A percentile compares a stretch with the other conserved stretches of the same genome.
Conservation (phyloP, 225 moss, liverwort and hornwort species). For the Physcomitrium patens region DNA sequence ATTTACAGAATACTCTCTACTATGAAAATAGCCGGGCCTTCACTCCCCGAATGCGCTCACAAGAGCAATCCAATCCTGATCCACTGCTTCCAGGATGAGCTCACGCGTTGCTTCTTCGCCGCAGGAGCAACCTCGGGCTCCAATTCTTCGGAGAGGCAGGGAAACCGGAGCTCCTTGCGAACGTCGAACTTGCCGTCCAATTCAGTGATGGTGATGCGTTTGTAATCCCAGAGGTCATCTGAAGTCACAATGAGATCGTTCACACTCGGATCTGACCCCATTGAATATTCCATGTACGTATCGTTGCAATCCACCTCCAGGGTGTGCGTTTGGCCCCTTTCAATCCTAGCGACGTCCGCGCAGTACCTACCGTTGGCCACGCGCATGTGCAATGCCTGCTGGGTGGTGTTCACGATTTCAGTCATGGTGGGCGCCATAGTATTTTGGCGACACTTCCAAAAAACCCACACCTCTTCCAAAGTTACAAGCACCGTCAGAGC, state of each 20-base stretch:
- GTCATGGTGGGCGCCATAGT: neutral
- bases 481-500: no score
- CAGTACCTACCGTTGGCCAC: neutral
- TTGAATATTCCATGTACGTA: slow-evolving; percentile 14
- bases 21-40: neutral
- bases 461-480: no score
- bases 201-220: slow-evolving; percentile 22
- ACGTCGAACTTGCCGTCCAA: slow-evolving; percentile 19
- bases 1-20: no score
- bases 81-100: neutral
- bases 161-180: neutral
- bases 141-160: neutral
- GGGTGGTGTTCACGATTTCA: slow-evolving; percentile 12
- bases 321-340: neutral
- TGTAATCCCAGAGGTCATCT: slow-evolving; percentile 24
- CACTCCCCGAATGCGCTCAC: no score
- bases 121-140: neutral
- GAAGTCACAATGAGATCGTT: slow-evolving; percentile 5
- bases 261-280: slow-evolving; percentile 9
- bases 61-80: neutral
- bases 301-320: slow-evolving; percentile 1
- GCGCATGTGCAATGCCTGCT: slow-evolving; percentile 2
- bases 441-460: no score
- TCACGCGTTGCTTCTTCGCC: neutral
- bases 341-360: neutral